phyloP scores from a whole-genome alignment of 306 rosid species.

The Vicia sativa region DNA sequence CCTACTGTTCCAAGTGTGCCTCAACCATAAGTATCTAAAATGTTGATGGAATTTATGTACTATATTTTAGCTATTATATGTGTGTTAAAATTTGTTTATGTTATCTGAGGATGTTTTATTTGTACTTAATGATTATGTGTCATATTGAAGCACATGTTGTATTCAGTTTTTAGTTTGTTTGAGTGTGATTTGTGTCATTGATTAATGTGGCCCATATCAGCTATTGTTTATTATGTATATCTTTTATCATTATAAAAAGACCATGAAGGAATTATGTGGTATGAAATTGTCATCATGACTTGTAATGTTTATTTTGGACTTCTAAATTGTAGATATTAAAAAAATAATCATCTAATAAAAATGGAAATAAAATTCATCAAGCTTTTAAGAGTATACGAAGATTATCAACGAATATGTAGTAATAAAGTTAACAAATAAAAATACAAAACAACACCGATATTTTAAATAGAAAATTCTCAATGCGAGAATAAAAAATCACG shows the following conservation, averaged over 20 bases:
- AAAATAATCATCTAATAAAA: no score
- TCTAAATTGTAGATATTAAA: no score
- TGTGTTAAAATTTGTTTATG: background rate
- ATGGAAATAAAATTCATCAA: no score
- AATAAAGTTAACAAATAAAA: no score
- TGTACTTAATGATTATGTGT: slow-evolving; percentile 17
- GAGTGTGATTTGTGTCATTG: background rate
- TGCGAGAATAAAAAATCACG: no score
- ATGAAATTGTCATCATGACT: background rate
- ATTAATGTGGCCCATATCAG: background rate
- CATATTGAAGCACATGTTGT: slow-evolving; percentile 18
- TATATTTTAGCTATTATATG: background rate
- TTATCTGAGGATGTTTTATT: slow-evolving; percentile 20
- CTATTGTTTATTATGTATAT: background rate
- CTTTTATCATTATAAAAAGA: background rate
- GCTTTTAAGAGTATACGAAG: no score
- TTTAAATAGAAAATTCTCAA: no score
- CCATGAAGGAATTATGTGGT: background rate
- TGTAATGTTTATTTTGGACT: background rate
- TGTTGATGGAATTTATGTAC: slow-evolving; percentile 4
- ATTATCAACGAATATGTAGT: no score
- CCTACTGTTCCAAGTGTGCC: slow-evolving; percentile 13
- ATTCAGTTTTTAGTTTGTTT: slow-evolving; percentile 28
- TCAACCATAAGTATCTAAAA: slow-evolving; percentile 16
- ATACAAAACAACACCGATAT: no score